Evolutionary conservation across 805 yeast genomes (phyloP).

Genomic region (Lipomyces japonicus): DNA sequence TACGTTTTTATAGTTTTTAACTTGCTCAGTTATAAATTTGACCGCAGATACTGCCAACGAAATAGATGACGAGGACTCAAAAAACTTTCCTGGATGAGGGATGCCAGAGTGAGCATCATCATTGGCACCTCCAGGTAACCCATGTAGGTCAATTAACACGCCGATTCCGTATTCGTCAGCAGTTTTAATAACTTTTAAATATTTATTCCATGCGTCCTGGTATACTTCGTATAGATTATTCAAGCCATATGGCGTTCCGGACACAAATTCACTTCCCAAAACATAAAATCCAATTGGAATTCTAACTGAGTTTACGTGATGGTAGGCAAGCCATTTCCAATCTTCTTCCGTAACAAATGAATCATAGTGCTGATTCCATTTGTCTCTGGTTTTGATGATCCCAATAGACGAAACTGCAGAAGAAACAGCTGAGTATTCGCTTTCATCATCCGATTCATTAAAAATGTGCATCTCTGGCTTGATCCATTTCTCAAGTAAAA

Average conservation of each 20-base stretch:
- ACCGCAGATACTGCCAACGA: slow-evolving; percentile 49
- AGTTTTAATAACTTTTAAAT: slow-evolving; percentile 46
- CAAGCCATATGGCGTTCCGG: slow-evolving; percentile 59
- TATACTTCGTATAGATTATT: slow-evolving; percentile 51
- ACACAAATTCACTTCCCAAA: slow-evolving; percentile 53
- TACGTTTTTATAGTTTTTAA: slow-evolving; percentile 58
- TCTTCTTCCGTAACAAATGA: slow-evolving; percentile 61
- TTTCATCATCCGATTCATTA: slow-evolving; percentile 45
- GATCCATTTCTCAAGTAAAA: slow-evolving; percentile 57
- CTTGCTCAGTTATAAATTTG: slow-evolving; percentile 59
- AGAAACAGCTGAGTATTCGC: slow-evolving; percentile 71
- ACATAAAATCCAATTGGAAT: slow-evolving; percentile 93
- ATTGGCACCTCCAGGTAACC: slow-evolving; percentile 90
- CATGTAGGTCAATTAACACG: slow-evolving; percentile 81
- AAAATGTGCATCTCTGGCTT: slow-evolving; percentile 43
- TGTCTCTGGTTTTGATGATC: slow-evolving; percentile 49
- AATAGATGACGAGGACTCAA: slow-evolving; percentile 44
- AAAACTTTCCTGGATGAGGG: slow-evolving; percentile 59
- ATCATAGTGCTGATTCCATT: slow-evolving; percentile 62
- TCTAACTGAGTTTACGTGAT: slow-evolving; percentile 75
- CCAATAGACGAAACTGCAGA: slow-evolving; percentile 50
- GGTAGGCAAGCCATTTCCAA: slow-evolving; percentile 68
- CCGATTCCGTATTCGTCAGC: slow-evolving; percentile 66
- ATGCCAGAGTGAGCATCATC: slow-evolving; percentile 81
- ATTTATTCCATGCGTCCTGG: slow-evolving; percentile 61